phyloP scores from a whole-genome alignment of 2,329 filamentous ascomycete species.

The Fusarium virguliforme region DNA sequence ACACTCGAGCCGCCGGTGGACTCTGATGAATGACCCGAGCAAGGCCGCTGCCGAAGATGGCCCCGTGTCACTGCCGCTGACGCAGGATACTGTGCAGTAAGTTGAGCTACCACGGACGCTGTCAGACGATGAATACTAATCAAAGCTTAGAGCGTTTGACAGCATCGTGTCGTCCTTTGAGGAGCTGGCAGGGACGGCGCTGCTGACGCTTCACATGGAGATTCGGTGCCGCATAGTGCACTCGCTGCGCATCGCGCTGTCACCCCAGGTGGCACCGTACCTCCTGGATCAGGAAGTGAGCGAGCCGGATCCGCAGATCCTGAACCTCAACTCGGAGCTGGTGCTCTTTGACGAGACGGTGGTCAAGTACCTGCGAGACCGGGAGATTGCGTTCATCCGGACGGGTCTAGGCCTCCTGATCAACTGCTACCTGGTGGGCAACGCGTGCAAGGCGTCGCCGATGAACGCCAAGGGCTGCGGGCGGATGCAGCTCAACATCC shows the following conservation, averaged over 20 bases:
- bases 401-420: conserved; percentile 83
- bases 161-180: conserved; percentile 87
- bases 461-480: conserved; percentile 89
- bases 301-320: conserved; percentile 83
- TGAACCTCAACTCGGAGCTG: conserved; percentile 87
- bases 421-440: conserved; percentile 83
- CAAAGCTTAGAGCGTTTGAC: conserved; percentile 79
- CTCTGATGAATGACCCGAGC: conserved; percentile 77
- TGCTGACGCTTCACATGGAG: conserved; percentile 91
- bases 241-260: conserved; percentile 78
- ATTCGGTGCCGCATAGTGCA: conserved; percentile 88
- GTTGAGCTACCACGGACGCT: conserved; percentile 51
- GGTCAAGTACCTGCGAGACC: conserved; percentile 78
- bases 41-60: conserved; percentile 73
- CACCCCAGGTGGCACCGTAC: conserved; percentile 73
- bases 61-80: conserved; percentile 88
- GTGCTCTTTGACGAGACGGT: conserved; percentile 91
- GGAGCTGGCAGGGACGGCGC: conserved; percentile 82
- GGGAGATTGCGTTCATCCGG: conserved; percentile 83
- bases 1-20: conserved; percentile 84
- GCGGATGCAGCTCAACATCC: conserved; percentile 93
- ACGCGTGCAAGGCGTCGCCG: conserved; percentile 78
- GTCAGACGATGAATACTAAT: conserved; percentile 46
- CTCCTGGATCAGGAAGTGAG: conserved; percentile 80
- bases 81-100: conserved; percentile 85